These are phyloP conservation scores for Pythium sukuiense DNA, from an alignment of 352 stramenopile genomes.

Conservation along the genomic window DNA sequence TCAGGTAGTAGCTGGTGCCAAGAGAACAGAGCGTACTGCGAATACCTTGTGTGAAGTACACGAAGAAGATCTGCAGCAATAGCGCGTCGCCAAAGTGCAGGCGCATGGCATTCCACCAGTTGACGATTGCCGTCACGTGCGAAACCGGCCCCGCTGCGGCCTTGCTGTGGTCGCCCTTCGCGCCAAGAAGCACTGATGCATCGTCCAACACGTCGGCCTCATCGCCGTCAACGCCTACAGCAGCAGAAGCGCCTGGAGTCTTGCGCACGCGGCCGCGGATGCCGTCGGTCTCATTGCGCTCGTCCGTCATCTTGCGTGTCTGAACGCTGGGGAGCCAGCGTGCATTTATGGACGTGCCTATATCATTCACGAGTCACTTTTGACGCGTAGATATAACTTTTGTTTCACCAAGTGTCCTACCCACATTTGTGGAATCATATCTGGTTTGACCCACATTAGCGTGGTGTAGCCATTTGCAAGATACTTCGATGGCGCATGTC, in stretches of 20 bases:
- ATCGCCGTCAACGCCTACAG: slow-evolving; percentile 20
- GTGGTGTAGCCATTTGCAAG: too few relatives aligned
- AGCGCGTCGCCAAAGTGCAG: slow-evolving; percentile 67
- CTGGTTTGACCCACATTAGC: too few relatives aligned
- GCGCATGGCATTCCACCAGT: slow-evolving; percentile 65
- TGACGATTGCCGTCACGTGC: slow-evolving; percentile 38
- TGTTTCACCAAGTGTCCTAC: too few relatives aligned
- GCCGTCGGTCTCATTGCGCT: slow-evolving; percentile 43
- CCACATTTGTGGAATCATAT: too few relatives aligned
- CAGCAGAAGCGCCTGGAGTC: slow-evolving; percentile 23
- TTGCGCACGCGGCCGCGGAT: slow-evolving; percentile 60
- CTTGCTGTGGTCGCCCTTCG: slow-evolving; percentile 20
- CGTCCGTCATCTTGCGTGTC: slow-evolving; percentile 29
- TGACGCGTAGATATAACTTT: too few relatives aligned
- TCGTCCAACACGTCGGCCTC: slow-evolving; percentile 14
- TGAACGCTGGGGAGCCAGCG: slow-evolving; percentile 8
- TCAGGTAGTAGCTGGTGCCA: slow-evolving; percentile 79
- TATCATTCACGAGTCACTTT: not conserved
- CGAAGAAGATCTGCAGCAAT: slow-evolving; percentile 81
- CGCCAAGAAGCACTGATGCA: slow-evolving; percentile 5
- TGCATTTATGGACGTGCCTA: not conserved
- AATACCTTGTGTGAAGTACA: slow-evolving; percentile 82
- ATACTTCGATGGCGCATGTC: too few relatives aligned
- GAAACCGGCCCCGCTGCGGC: slow-evolving; percentile 20
- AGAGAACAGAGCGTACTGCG: slow-evolving; percentile 75